Conservation (phyloP, 2,329 filamentous ascomycete species). For the Ophiocordyceps camponoti-rufipedis region DNA sequence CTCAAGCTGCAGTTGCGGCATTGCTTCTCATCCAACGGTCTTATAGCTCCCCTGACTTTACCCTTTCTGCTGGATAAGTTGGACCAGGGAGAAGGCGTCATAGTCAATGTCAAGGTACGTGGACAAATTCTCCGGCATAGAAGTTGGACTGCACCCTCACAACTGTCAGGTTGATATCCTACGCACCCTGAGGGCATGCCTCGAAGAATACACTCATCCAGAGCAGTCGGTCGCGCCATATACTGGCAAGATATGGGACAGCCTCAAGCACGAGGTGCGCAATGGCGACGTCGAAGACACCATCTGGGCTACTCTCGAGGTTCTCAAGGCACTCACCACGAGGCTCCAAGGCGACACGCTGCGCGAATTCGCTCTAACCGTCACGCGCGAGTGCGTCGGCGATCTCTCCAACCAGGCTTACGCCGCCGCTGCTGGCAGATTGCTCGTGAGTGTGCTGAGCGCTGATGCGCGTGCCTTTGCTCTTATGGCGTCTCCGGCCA, state of each 20-base stretch:
- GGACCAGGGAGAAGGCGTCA: constrained; percentile 39
- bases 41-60: constrained; percentile 25
- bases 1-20: constrained; percentile 32
- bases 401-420: constrained; percentile 36
- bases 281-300: constrained; percentile 41
- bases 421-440: constrained; percentile 29
- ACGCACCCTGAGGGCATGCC: constrained; percentile 33
- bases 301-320: constrained; percentile 35
- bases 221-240: constrained; percentile 29
- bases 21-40: constrained; percentile 33
- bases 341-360: constrained; percentile 25
- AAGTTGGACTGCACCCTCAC: constrained; percentile 3
- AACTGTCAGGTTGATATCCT: constrained; percentile 30
- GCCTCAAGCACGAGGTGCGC: constrained; percentile 44
- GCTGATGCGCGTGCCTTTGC: constrained; percentile 29
- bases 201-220: constrained; percentile 28
- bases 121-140: not conserved
- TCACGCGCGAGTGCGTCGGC: constrained; percentile 33
- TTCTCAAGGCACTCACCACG: constrained; percentile 29
- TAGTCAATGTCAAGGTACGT: constrained; percentile 35
- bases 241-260: constrained; percentile 33
- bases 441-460: constrained; percentile 31
- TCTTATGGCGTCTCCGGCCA: constrained; percentile 24
- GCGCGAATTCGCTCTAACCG: constrained; percentile 24
- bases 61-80: constrained; percentile 38